Base-by-base conservation (phyloP, 2,329 filamentous ascomycete genomes). In the Elsinoe ampelina region DNA sequence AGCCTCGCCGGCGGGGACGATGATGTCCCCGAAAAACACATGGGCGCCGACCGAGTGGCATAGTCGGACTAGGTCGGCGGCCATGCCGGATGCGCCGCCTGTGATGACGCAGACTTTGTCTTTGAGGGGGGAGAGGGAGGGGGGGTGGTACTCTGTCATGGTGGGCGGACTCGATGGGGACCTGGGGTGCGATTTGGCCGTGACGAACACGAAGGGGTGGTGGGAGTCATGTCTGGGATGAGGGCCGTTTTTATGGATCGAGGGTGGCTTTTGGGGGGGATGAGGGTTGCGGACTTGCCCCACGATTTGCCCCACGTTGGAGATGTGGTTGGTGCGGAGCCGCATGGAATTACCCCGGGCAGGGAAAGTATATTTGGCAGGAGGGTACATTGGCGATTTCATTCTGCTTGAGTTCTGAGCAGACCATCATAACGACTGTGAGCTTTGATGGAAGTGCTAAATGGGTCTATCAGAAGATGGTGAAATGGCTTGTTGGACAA, bases 31-130 rank as follows among this genome's bases (percentile, higher is more conserved):
- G 59, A 77, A 73, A 59, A 71, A 71, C 50, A 77, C 69, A 38
- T 71, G 67, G 8, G 73, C 72, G 20, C 72, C 71, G 10, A 64
- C 63, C 6, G 68, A 57, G 57, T 72, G 68, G 45, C 73, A 70
- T 30, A 71, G 64, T 7, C 68, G 66, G 1, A 75, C 72, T 0
- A 74, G 63, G 42, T 69, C 68, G 3, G 73, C 69, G 2, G 74
- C 74, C 36, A 77, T 75, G 10, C 73, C 74, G 52, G 74, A 73
- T 51, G 75, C 68, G 15, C 73, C 73, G 32, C 71, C 70, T 74
- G 50, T 20, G 12, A 69, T 35, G 10, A 70, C 67, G 6, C 69
- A 59, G 3, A 70, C 65, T 45, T 67, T 67, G 59, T 61, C 64
- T 35, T 63, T 61, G 15, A 56, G 54, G n/a, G 54, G n/a, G 13